Evolutionary conservation across 805 yeast species (phyloP).

Genomic region (Ogataea sp.): DNA sequence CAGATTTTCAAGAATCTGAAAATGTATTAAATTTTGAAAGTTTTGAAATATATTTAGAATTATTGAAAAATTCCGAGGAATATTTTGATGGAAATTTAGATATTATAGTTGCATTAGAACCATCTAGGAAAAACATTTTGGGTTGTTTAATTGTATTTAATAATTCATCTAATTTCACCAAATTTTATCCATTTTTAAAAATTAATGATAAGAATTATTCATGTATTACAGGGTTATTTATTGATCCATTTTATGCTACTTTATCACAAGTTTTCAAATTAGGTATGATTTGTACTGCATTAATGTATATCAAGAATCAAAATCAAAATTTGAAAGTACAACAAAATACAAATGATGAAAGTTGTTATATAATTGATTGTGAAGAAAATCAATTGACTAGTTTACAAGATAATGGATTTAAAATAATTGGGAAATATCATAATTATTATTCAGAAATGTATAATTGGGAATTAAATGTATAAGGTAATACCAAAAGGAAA

Average conservation of each 20-base stretch:
- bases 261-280: constrained; percentile 41
- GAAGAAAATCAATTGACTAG: constrained; percentile 6
- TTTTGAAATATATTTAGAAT: background rate
- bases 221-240: constrained; percentile 38
- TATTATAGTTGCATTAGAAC: constrained; percentile 45
- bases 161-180: constrained; percentile 33
- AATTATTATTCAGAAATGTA: constrained; percentile 6
- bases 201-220: constrained; percentile 33
- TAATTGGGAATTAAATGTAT: background rate
- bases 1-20: constrained; percentile 2
- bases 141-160: constrained; percentile 34
- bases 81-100: constrained; percentile 26
- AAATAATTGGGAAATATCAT: constrained; percentile 6
- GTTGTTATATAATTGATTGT: constrained; percentile 4
- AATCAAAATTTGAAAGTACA: too few species aligned
- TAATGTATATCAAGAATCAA: constrained; percentile 37
- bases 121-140: constrained; percentile 39
- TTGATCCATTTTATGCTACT: constrained; percentile 41
- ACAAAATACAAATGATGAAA: too few species aligned
- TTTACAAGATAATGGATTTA: constrained; percentile 11
- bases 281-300: constrained; percentile 47
- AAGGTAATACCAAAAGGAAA: too few species aligned
- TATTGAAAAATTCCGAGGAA: background rate
- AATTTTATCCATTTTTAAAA: constrained; percentile 41
- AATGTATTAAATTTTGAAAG: background rate